phyloP scores from a whole-genome alignment of 2,329 filamentous ascomycete species.

The Pseudogymnoascus sp. region DNA sequence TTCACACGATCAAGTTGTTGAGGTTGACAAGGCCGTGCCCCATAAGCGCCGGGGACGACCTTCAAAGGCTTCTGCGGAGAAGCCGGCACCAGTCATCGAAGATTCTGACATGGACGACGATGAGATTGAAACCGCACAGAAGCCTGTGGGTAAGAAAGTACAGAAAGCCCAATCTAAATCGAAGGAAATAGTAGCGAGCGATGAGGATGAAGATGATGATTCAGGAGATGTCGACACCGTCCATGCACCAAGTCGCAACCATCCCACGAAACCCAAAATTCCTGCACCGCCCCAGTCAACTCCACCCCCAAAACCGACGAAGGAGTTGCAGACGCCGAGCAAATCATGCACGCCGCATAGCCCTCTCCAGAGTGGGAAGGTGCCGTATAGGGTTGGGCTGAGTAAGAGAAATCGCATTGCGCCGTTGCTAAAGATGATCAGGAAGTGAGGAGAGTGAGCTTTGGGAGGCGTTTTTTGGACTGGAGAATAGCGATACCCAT shows the following conservation, averaged over 20 bases:
- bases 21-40: neutral
- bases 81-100: neutral
- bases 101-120: neutral
- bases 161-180: neutral
- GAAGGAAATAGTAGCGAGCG: neutral
- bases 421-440: constrained; percentile 39
- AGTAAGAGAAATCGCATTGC: constrained; percentile 42
- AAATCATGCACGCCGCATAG: constrained; percentile 10
- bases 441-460: constrained; percentile 30
- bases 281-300: neutral
- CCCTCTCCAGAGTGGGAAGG: constrained; percentile 27
- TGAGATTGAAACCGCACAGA: neutral
- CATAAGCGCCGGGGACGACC: neutral
- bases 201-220: neutral
- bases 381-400: constrained; percentile 40
- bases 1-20: neutral
- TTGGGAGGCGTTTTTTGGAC: neutral
- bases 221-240: neutral
- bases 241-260: neutral
- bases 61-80: neutral
- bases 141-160: neutral
- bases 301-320: constrained; percentile 1
- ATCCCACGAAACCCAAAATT: neutral
- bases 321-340: constrained; percentile 16
- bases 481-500: constrained; percentile 9